A percentile compares a stretch with the other conserved stretches of the same genome.
These are phyloP conservation scores for Penicillium sp. DNA, from an alignment of 2,329 filamentous ascomycete genomes.

Conservation along the genomic window DNA sequence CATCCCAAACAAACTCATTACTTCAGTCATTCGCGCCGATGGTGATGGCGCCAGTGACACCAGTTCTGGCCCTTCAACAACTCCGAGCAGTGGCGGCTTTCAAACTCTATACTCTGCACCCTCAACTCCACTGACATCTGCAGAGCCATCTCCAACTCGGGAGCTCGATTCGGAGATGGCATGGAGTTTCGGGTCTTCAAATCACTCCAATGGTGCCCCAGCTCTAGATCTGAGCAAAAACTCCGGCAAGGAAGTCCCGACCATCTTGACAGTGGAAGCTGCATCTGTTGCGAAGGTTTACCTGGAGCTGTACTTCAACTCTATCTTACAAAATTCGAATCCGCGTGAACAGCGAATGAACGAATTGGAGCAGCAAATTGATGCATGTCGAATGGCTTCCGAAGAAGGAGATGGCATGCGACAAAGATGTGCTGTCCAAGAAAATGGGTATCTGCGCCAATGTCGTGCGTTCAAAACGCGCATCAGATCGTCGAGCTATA, in stretches of 20 bases:
- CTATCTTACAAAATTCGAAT: slow-evolving; percentile 53
- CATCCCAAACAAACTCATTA: slow-evolving; percentile 14
- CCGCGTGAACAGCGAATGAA: slow-evolving; percentile 57
- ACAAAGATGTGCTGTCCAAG: slow-evolving; percentile 57
- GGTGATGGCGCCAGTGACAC: slow-evolving; percentile 28
- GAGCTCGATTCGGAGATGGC: slow-evolving; percentile 5
- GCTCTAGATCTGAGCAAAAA: not conserved
- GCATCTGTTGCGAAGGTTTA: slow-evolving; percentile 77
- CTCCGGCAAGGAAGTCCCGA: slow-evolving; percentile 17
- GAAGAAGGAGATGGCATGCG: slow-evolving; percentile 53
- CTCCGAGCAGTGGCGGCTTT: slow-evolving; percentile 25
- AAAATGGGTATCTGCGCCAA: slow-evolving; percentile 70
- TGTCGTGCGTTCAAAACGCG: slow-evolving; percentile 62
- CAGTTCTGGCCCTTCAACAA: slow-evolving; percentile 30
- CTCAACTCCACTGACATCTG: slow-evolving; percentile 33
- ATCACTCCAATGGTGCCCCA: too few species aligned
- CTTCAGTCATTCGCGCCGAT: slow-evolving; percentile 14
- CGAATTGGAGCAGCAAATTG: slow-evolving; percentile 60
- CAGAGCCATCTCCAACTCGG: slow-evolving; percentile 22
- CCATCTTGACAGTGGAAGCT: slow-evolving; percentile 63
- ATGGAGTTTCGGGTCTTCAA: too few species aligned
- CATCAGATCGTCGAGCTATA: slow-evolving; percentile 40
- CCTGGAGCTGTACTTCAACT: slow-evolving; percentile 77
- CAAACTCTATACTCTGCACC: slow-evolving; percentile 30
- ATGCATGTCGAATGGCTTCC: slow-evolving; percentile 48